Evolutionary conservation across 305 asterid species (phyloP), one percentile per base, ranked within the genome.

Genomic region (Solanum hybrid): DNA sequence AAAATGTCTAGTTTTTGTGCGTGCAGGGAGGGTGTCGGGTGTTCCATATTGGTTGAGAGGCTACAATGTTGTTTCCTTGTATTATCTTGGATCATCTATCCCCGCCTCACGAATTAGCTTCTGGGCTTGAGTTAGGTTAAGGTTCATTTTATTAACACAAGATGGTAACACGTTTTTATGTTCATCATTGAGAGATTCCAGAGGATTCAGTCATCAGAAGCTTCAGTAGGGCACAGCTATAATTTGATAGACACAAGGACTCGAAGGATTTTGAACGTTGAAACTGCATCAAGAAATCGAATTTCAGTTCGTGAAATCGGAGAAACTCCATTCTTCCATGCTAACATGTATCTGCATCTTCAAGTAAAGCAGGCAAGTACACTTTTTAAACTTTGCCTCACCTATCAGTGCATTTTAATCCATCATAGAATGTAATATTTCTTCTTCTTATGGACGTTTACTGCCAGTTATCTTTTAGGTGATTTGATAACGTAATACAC

Each of bases 341-440:
- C 98, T 88, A 97, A 97, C 89, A 93, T 91, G 96, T 97, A 95
- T 89, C 95, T 96, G 90, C 99, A 97, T 93, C 98, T 97, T 82
- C 90, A 93, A 89, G 95, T 97, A 91, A 90, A 93, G 41, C 98
- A 97, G 98, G 98, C 91, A 93, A 70, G 95, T 93, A 88, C 32
- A 51, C 82, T 36, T 36, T 29, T 45, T 39, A 24, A 61, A 72
- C 33, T 72, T 72, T 72, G 31, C 26, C 10, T 68, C 12, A 68
- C 45, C 36, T 61, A 51, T 24, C 29, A 4, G 0, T 79, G 1
- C 57, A n/a, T 45, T 31, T 10, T 85, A 31, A 73, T 34, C 26
- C 68, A 5, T 61, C 8, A 2, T 6, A 26, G n/a, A 80, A 78
- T 78, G 9, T 33, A 32, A 33, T 33, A 20, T 32, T 78, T 33